Conservation (phyloP, 495 filamentous ascomycete species). For the Tuber calosporum region DNA sequence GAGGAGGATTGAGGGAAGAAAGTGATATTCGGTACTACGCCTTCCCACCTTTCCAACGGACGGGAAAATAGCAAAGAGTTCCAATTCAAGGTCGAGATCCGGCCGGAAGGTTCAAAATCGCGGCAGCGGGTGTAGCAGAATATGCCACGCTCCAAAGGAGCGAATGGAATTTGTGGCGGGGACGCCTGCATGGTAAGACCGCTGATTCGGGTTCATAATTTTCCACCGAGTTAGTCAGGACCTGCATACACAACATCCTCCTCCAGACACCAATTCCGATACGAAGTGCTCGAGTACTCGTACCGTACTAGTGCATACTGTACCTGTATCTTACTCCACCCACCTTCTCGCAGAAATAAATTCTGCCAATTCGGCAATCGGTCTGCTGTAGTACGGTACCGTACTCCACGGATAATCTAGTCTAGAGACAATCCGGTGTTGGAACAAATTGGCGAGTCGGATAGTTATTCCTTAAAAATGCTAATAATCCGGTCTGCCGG, state of each 20-base stretch:
- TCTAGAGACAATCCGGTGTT: not conserved
- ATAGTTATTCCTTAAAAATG: not conserved
- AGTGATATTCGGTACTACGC: conserved; percentile 4
- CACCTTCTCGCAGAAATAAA: not conserved
- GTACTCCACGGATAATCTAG: not conserved
- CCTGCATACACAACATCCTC: not conserved
- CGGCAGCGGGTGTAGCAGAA: not conserved
- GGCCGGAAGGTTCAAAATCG: not conserved
- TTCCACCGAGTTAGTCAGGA: not conserved
- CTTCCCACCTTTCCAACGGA: not conserved
- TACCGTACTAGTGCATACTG: too few species aligned
- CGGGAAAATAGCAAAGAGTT: not conserved
- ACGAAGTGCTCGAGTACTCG: too few species aligned
- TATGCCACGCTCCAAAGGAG: not conserved
- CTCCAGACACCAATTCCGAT: not conserved
- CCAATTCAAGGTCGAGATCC: not conserved
- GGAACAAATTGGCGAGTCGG: not conserved
- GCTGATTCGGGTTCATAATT: not conserved
- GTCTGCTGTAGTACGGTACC: too few species aligned
- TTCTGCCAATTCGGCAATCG: not conserved
- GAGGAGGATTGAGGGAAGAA: conserved; percentile 4
- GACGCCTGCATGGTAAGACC: not conserved
- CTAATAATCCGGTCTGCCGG: too few species aligned
- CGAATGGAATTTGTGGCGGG: too few species aligned
- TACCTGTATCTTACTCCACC: not conserved